A percentile compares a stretch with the other conserved stretches of the same genome.
Conservation (phyloP, 2,329 filamentous ascomycete species). For the Westerdykella aurantiaca region DNA sequence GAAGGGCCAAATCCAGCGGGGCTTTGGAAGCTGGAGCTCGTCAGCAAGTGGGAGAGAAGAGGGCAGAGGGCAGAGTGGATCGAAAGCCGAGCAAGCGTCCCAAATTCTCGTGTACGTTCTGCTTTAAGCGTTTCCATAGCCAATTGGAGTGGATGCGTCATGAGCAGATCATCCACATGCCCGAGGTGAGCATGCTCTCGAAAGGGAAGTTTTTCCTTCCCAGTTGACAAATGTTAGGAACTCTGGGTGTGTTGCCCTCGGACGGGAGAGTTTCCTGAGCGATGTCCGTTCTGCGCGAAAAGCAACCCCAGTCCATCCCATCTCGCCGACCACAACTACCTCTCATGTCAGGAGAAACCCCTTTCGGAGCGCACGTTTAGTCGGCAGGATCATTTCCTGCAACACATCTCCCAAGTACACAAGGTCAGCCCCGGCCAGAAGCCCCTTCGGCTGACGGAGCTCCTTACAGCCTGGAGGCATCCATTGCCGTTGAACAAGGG, state of each 20-base stretch:
- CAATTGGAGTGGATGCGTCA: slow-evolving; percentile 55
- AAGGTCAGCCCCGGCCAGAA: slow-evolving; percentile 37
- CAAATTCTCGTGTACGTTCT: slow-evolving; percentile 24
- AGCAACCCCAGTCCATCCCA: slow-evolving; percentile 43
- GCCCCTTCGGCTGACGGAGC: slow-evolving; percentile 29
- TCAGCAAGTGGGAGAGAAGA: neutral
- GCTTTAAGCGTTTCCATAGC: slow-evolving; percentile 29
- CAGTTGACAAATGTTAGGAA: slow-evolving; percentile 1
- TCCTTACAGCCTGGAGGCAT: slow-evolving; percentile 19
- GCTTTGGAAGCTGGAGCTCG: slow-evolving; percentile 10
- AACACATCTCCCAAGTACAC: slow-evolving; percentile 47
- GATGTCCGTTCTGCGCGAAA: slow-evolving; percentile 47
- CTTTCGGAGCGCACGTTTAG: slow-evolving; percentile 50
- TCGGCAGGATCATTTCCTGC: slow-evolving; percentile 47
- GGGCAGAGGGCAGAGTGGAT: slow-evolving; percentile 1
- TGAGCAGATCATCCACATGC: slow-evolving; percentile 58
- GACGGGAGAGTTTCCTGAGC: slow-evolving; percentile 34
- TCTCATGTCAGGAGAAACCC: slow-evolving; percentile 54
- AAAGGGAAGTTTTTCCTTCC: neutral
- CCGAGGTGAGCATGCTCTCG: slow-evolving; percentile 11
- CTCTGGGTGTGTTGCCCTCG: slow-evolving; percentile 21
- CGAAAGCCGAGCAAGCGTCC: slow-evolving; percentile 12
- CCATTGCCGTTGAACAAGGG: slow-evolving; percentile 12
- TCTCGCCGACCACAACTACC: slow-evolving; percentile 48
- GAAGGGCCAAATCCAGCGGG: slow-evolving; percentile 14